A percentile compares a stretch with the other conserved stretches of the same genome.
Conservation (phyloP, 768 basidiomycete genomes). For the Termitomyces titanicus region DNA sequence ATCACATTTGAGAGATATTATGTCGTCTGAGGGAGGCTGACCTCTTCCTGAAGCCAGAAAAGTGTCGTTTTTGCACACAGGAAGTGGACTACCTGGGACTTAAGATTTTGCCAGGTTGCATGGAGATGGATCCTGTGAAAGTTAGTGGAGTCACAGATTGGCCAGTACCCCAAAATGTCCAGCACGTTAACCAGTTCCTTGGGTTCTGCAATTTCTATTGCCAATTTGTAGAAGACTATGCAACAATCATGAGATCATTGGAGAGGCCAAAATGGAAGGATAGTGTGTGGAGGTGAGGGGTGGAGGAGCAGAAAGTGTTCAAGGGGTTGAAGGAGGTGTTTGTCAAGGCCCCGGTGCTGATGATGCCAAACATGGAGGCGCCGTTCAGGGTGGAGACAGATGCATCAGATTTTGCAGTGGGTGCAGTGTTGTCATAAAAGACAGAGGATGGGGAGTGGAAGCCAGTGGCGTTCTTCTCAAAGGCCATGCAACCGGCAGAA, state of each 20-base stretch:
- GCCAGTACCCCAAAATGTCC: too few relatives aligned
- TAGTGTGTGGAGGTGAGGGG: neutral
- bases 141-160: too few relatives aligned
- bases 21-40: too few relatives aligned
- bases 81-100: too few relatives aligned
- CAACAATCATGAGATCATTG: neutral
- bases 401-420: conserved; percentile 10
- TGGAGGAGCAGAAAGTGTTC: conserved; percentile 21
- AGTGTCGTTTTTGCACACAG: too few relatives aligned
- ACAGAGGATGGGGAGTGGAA: conserved; percentile 11
- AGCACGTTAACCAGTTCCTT: neutral
- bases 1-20: too few relatives aligned
- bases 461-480: conserved; percentile 27
- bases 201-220: neutral
- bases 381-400: conserved; percentile 8
- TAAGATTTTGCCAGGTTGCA: too few relatives aligned
- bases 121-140: too few relatives aligned
- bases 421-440: conserved; percentile 18
- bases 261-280: neutral
- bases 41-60: too few relatives aligned
- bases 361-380: neutral
- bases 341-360: conserved; percentile 21
- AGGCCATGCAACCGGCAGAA: conserved; percentile 22
- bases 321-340: conserved; percentile 23
- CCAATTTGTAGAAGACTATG: neutral